phyloP scores from a whole-genome alignment of 176 grass and related monocot genomes.

The Cymbopogon citratus region DNA sequence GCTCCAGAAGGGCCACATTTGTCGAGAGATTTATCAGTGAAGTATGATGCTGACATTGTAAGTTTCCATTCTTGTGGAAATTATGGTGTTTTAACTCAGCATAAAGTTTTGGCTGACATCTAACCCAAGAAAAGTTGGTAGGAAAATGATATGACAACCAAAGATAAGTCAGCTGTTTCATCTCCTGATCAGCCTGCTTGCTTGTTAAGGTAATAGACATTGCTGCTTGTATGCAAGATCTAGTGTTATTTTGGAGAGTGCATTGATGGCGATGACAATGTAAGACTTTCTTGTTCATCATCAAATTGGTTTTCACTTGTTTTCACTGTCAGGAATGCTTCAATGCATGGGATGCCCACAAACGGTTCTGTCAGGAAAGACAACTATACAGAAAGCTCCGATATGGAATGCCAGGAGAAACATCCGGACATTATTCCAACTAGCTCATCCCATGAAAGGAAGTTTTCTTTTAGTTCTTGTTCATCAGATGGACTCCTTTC shows the following conservation, averaged over 20 bases:
- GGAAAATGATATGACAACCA: slow-evolving; percentile 44
- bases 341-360: neutral
- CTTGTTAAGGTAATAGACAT: slow-evolving; percentile 38
- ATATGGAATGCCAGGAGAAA: slow-evolving; percentile 43
- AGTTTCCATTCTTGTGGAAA: slow-evolving; percentile 20
- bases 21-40: slow-evolving; percentile 33
- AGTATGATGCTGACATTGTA: slow-evolving; percentile 51
- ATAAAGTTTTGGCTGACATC: slow-evolving; percentile 13
- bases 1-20: slow-evolving; percentile 31
- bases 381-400: slow-evolving; percentile 8
- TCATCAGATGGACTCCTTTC: slow-evolving; percentile 52
- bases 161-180: slow-evolving; percentile 43
- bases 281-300: neutral
- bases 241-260: neutral
- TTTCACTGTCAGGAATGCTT: slow-evolving; percentile 34
- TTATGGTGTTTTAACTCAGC: slow-evolving; percentile 16
- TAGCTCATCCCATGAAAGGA: slow-evolving; percentile 44
- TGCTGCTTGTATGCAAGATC: neutral
- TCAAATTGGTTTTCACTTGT: slow-evolving; percentile 18
- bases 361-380: slow-evolving; percentile 24
- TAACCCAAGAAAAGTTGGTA: slow-evolving; percentile 58
- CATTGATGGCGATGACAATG: neutral
- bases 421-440: slow-evolving; percentile 25
- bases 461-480: slow-evolving; percentile 56
- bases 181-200: slow-evolving; percentile 38